These are phyloP conservation scores for Schizothecium vesticola DNA, from an alignment of 495 filamentous ascomycete species.

Conservation along the genomic window DNA sequence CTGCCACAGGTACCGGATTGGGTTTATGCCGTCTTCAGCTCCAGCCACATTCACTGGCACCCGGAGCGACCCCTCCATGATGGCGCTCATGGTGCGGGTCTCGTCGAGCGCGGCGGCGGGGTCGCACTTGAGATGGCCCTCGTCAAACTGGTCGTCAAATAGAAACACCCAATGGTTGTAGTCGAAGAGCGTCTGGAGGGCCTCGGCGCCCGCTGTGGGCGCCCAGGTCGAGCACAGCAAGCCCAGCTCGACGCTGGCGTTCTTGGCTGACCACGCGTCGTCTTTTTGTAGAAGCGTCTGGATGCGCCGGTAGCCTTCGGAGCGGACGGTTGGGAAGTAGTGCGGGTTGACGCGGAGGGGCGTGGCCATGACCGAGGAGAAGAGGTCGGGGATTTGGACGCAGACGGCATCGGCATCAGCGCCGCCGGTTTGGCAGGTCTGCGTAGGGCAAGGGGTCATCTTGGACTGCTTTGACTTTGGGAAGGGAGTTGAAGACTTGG, in stretches of 20 bases:
- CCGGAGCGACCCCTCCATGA: background rate
- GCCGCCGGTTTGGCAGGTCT: background rate
- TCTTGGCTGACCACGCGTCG: slow-evolving; percentile 4
- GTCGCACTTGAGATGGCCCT: slow-evolving; percentile 5
- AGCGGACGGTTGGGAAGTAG: slow-evolving; percentile 4
- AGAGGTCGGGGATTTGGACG: slow-evolving; percentile 10
- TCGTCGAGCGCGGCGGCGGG: background rate
- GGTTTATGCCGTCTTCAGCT: no score
- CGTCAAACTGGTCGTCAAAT: slow-evolving; percentile 14
- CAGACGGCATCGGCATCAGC: slow-evolving; percentile 41
- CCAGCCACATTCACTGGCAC: background rate
- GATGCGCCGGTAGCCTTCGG: slow-evolving; percentile 1
- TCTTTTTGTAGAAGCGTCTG: slow-evolving; percentile 2
- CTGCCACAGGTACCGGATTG: slow-evolving; percentile 5
- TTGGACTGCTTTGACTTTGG: no score
- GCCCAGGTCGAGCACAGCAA: slow-evolving; percentile 7
- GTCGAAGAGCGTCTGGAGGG: background rate
- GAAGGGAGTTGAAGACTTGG: no score
- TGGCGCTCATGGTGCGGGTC: background rate
- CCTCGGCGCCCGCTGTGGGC: background rate
- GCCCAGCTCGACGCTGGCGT: slow-evolving; percentile 7
- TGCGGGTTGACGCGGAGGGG: slow-evolving; percentile 6
- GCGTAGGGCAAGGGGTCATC: background rate
- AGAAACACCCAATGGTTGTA: slow-evolving; percentile 16
- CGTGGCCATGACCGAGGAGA: slow-evolving; percentile 10